Conservation (phyloP, 495 filamentous ascomycete species). For the Podospora didyma region DNA sequence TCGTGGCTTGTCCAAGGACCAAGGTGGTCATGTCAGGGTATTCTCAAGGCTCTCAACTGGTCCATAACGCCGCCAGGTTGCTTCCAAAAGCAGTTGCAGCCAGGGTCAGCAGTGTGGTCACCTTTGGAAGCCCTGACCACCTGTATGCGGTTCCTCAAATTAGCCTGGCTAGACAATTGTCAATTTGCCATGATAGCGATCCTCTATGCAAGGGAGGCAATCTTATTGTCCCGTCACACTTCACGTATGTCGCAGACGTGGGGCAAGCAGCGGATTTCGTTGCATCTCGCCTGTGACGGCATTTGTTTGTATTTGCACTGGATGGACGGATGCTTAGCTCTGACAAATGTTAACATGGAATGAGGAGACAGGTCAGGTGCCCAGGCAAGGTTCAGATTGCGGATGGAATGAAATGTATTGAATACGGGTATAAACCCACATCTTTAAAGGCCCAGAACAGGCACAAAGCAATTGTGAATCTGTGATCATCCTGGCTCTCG, state of each 20-base stretch:
- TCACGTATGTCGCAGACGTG: slow-evolving; percentile 49
- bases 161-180: slow-evolving; percentile 40
- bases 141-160: slow-evolving; percentile 42
- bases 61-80: slow-evolving; percentile 45
- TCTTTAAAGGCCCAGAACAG: too few species aligned
- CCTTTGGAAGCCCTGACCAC: slow-evolving; percentile 56
- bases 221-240: slow-evolving; percentile 47
- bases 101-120: slow-evolving; percentile 39
- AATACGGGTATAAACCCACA: too few species aligned
- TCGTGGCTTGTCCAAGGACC: slow-evolving; percentile 53
- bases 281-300: not conserved
- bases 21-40: slow-evolving; percentile 61
- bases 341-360: too few species aligned
- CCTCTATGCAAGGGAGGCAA: slow-evolving; percentile 50
- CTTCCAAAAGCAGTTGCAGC: slow-evolving; percentile 28
- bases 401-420: too few species aligned
- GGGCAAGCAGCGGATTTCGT: slow-evolving; percentile 46
- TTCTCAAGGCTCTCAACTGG: slow-evolving; percentile 52
- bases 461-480: not conserved
- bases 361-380: too few species aligned
- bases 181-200: slow-evolving; percentile 50
- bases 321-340: too few species aligned
- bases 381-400: too few species aligned
- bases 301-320: too few species aligned
- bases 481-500: not conserved